phyloP scores from a whole-genome alignment of 2,329 filamentous ascomycete species.

The Macrophomina phaseolina region DNA sequence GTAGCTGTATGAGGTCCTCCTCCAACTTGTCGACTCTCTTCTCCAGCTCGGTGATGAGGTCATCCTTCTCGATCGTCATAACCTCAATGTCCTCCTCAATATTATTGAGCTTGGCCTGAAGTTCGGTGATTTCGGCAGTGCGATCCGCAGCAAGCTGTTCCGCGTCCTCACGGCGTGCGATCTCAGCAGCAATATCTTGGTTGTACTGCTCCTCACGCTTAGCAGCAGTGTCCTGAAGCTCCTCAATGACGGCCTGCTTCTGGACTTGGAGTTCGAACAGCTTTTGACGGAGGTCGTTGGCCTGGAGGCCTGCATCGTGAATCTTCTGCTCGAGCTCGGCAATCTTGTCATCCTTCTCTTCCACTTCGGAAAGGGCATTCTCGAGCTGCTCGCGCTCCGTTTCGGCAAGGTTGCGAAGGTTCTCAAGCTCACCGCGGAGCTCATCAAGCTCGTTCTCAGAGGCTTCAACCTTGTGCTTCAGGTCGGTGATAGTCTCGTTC shows the following conservation, averaged over 20 bases:
- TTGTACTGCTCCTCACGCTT: conserved; percentile 49
- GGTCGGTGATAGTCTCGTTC: conserved; percentile 43
- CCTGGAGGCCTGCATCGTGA: conserved; percentile 49
- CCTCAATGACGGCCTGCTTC: conserved; percentile 45
- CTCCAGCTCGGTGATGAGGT: conserved; percentile 40
- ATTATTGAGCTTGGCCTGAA: conserved; percentile 42
- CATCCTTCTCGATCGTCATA: conserved; percentile 41
- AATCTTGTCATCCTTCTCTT: conserved; percentile 49
- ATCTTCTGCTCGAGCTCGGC: conserved; percentile 48
- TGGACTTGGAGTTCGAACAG: conserved; percentile 53
- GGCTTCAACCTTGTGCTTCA: conserved; percentile 43
- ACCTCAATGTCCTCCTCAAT: conserved; percentile 38
- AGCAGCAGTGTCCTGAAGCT: conserved; percentile 44
- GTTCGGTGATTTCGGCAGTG: conserved; percentile 41
- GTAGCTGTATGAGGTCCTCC: conserved; percentile 41
- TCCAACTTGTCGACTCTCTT: conserved; percentile 43
- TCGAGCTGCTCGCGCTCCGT: conserved; percentile 52
- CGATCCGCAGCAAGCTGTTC: conserved; percentile 44
- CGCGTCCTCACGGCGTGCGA: conserved; percentile 43
- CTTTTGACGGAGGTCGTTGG: conserved; percentile 56
- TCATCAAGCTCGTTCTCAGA: conserved; percentile 40
- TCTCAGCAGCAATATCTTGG: conserved; percentile 46
- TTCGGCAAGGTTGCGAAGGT: conserved; percentile 45
- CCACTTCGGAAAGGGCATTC: conserved; percentile 50
- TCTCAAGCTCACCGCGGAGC: conserved; percentile 41